Conservation (phyloP, 305 asterid species). For the Galium porrigens region DNA sequence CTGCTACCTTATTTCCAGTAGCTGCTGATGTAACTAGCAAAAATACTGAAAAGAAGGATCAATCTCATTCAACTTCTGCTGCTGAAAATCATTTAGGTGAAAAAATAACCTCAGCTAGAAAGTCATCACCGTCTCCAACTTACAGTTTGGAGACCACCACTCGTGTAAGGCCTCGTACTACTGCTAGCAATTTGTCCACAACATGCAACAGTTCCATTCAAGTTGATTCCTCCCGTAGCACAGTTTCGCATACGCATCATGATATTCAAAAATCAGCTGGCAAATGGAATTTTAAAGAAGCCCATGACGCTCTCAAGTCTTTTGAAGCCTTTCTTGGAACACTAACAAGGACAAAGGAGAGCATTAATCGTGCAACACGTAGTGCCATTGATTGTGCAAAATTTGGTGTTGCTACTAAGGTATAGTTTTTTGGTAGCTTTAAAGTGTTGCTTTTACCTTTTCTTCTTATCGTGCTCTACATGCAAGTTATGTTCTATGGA, state of each 20-base stretch:
- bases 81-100: constrained; percentile 33
- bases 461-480: not conserved
- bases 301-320: constrained; percentile 37
- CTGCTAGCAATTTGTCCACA: constrained; percentile 33
- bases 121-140: constrained; percentile 43
- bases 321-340: constrained; percentile 57
- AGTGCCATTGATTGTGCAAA: constrained; percentile 80
- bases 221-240: constrained; percentile 35
- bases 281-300: constrained; percentile 47
- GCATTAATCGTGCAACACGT: constrained; percentile 77
- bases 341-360: constrained; percentile 73
- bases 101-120: constrained; percentile 37
- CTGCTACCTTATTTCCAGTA: constrained; percentile 24
- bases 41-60: constrained; percentile 18
- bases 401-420: constrained; percentile 69
- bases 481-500: not conserved
- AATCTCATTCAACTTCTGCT: constrained; percentile 29
- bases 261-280: constrained; percentile 40
- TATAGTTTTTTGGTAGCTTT: constrained; percentile 17
- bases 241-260: constrained; percentile 36
- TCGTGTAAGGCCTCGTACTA: constrained; percentile 38
- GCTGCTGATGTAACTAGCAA: constrained; percentile 27
- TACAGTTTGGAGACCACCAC: constrained; percentile 37
- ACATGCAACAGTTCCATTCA: constrained; percentile 33
- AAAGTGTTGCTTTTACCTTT: not conserved